Base-by-base conservation (phyloP, 2,329 filamentous ascomycete genomes). In the Didymella sp. region DNA sequence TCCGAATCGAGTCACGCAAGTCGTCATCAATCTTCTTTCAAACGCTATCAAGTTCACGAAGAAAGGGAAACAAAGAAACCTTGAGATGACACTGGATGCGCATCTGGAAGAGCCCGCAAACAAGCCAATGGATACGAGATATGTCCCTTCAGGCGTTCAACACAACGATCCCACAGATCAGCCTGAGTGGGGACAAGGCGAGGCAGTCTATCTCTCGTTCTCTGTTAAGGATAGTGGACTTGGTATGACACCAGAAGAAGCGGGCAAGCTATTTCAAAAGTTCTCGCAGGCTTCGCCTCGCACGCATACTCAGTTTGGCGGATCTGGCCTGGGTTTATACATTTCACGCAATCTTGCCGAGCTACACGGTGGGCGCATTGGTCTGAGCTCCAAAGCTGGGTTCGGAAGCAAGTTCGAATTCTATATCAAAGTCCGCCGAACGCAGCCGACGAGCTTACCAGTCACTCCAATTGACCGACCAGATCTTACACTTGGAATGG, bases 101-200 rank as follows among this genome's bases (percentile, higher is more conserved):
- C 45, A 51, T 27, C n/a, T 33, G 8, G 45, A 53, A 17, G 49
- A 50, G 37, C 54, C 50, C 31, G 63, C 42, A 44, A 51, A 56
- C 47, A 56, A 43, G 43, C 33, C n/a, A 33, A 51, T 56, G 53
- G 41, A 46, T n/a, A 56, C 27, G 78, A 80, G 15, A 82, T 58
- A 38, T n/a, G 59, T 38, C 19, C 49, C 44, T 15, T 49, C 52
- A 43, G 40, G 57, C 12, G 43, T 42, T 25, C 81, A 2, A 77
- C 91, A 6, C 84, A 83, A 33, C 87, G 87, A 0, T 88, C 87
- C 2, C 3, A 60, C 57, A 3, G 9, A 46, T 12, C 40, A 40
- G 13, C 19, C 53, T 24, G 53, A 57, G 28, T 60, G 50, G 46
- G 53, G 58, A 4, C 27, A 50, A 12, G 46, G 50, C 1, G 41